Conservation (phyloP, 176 grass and related monocot species). For the Ensete ventricosum region DNA sequence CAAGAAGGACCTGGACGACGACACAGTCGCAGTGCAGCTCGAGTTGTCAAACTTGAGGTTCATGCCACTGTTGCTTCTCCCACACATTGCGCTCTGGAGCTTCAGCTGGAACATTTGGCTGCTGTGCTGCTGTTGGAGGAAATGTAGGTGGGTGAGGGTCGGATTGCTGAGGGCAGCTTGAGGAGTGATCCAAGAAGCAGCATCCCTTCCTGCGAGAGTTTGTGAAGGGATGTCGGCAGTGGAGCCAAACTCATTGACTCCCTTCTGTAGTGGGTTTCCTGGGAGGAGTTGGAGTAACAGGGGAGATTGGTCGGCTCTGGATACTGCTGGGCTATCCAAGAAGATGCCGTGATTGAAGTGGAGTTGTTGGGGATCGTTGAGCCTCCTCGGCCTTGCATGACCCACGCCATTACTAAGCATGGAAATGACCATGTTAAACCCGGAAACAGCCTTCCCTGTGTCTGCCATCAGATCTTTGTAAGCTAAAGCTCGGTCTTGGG, state of each 20-base stretch:
- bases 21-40: constrained; percentile 44
- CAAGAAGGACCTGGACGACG: constrained; percentile 71
- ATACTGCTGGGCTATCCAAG: constrained; percentile 33
- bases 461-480: constrained; percentile 47
- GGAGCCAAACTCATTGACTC: constrained; percentile 29
- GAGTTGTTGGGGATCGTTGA: constrained; percentile 55
- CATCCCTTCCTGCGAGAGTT: constrained; percentile 29
- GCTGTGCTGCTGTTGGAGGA: constrained; percentile 79
- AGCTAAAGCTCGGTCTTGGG: constrained; percentile 34
- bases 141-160: constrained; percentile 36
- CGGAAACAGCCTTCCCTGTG: constrained; percentile 52
- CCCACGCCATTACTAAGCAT: constrained; percentile 48
- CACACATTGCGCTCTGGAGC: constrained; percentile 62
- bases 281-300: constrained; percentile 60
- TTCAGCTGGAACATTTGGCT: constrained; percentile 80
- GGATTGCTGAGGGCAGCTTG: constrained; percentile 28
- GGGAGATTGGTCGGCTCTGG: constrained; percentile 20
- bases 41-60: constrained; percentile 64
- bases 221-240: constrained; percentile 40
- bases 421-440: constrained; percentile 48
- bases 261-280: constrained; percentile 37
- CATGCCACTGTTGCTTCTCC: constrained; percentile 28
- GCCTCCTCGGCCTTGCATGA: constrained; percentile 63
- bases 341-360: constrained; percentile 59
- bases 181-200: background rate